Base-by-base conservation (phyloP, 2,329 filamentous ascomycete genomes). In the Alternaria atra region DNA sequence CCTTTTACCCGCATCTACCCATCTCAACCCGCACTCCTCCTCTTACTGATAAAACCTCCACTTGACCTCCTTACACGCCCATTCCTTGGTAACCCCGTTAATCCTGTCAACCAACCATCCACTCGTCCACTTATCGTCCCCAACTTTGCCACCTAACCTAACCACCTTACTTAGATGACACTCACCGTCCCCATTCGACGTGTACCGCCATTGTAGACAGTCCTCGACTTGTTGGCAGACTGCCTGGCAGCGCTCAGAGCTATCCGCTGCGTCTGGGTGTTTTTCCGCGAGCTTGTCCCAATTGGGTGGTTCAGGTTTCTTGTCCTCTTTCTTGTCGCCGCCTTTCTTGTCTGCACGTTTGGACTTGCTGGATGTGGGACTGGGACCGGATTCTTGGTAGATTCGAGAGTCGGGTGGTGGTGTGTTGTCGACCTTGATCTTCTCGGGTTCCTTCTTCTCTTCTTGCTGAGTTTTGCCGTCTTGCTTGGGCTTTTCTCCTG, bases 201-300 rank as follows among this genome's bases (percentile, higher is more conserved):
- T 69, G 47, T 72, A 75, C 7, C 71, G 73, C 75, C 77, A 80
- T 55, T 81, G 78, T 52, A 80, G 15, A 43, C 79, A 81, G 13
- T 79, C 72, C 4, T 70, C 65, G 0, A 69, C 63, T 2, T 64
- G 42, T 2, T 67, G 46, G 64, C 78, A 80, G 20, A 72, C 63
- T 2, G 63, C 55, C 39, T 71, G 64, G 63, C 78, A 80, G 7
- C 55, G 57, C 6, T 69, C 60, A 4, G 64, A 32, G 30, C 60
- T 72, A 13, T 72, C 63, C 1, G 69, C 71, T 3, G 75, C 74
- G 3, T 73, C 65, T 20, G 73, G 63, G 15, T 69, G 53, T 12
- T 55, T 61, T 12, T 66, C 63, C 5, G 63, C 58, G 3, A 69
- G 55, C 30, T 69, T 67, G 20, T 64, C 64, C 63, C 62, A 67